Base-by-base conservation (phyloP, 1,284 basidiomycete species). In the Singerocomus rubriflavus region DNA sequence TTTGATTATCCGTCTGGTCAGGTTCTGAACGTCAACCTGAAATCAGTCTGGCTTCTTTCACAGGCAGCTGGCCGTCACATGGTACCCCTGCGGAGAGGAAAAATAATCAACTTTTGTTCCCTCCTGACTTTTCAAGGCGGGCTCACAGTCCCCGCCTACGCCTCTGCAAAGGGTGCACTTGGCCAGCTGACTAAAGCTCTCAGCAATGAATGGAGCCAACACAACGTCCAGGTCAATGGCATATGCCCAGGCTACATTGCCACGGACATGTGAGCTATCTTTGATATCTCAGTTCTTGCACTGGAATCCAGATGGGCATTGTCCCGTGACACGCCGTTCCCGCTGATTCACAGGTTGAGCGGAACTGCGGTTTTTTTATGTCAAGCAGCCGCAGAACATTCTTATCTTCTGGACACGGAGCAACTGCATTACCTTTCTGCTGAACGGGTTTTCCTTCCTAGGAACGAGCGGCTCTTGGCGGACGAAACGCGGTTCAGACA, bases 221-320 rank as follows among this genome's bases (percentile, higher is more conserved):
- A 92, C 65, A 93, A 92, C 58, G 82, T 97, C 51, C 89, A 93
- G 66, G 92, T 96, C 43, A 94, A 95, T 67, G 89, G 80, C 44
- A 93, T 98, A 58, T 88, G 88, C 44, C 93, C 93, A 25, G 93
- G 93, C 21, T 95, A 97, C 71, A 87, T 96, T 61, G 81, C 82
- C n/a, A 95, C 93, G 32, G 92, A 95, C 64, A 91, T 92, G 82
- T 88, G 69, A 71, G 80, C 44, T 56, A 53, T 66, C 52, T 47
- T 55, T 54, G 47, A 48, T 55, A 54, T 62, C 46, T 46, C 41
- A 33, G 17, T 46, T 27, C 41, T 36, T 26, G 16, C 33, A 30
- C 6, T 31, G 35, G 33, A 21, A 29, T 35, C 45, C 35, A 35
- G 37, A 31, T 39, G 16, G 34, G 21, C 41, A 36, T 44, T 25